Evolutionary conservation across 345 rosid species (phyloP), one percentile per base, ranked within the genome.

Genomic region (Eucalyptus polyanthemos): DNA sequence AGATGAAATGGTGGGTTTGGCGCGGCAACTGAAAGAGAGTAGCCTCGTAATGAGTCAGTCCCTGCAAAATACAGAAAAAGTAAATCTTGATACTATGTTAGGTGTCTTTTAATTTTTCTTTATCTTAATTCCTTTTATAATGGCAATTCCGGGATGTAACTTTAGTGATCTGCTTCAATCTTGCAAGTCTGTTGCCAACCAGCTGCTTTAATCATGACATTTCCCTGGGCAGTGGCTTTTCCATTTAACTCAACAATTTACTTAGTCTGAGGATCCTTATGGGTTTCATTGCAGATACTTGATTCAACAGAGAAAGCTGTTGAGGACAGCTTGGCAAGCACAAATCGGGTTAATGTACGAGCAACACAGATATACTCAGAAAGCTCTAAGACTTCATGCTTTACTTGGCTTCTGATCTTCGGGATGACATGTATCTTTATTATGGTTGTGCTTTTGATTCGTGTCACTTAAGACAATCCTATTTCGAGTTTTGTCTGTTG

Each of bases 1-100:
- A 0, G 98, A 96, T 94, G 99, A 97, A 92, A 98, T 98, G 99
- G 99, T 97, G 50, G 98, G 91, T 85, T 94, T 98, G 92, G 99
- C 99, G 19, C 91, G 89, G 80, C 96, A 98, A 91, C 98, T 97
- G 49, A 97, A 97, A 92, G 99, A 96, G 94, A 92, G 95, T 87
- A 98, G 97, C 93, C 97, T 95, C 67, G 87, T 95, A 92, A 97
- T 96, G 94, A 95, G 95, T 88, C 96, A 86, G 89, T 96, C 99
- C n/a, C 87, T 95, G 91, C 93, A 96, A 89, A 94, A 93, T 89
- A 96, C 99, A 69, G 99, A 96, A 87, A 96, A 95, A 88, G 99
- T 96, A 87, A 88, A 90, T 50, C 31, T 88, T 86, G 65, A 40
- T 44, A 25, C 6, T 31, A 53, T 21, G 65, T 25, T 67, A 42